Base-by-base conservation (phyloP, 108 stramenopile genomes). In the Thalassiosira profunda region DNA sequence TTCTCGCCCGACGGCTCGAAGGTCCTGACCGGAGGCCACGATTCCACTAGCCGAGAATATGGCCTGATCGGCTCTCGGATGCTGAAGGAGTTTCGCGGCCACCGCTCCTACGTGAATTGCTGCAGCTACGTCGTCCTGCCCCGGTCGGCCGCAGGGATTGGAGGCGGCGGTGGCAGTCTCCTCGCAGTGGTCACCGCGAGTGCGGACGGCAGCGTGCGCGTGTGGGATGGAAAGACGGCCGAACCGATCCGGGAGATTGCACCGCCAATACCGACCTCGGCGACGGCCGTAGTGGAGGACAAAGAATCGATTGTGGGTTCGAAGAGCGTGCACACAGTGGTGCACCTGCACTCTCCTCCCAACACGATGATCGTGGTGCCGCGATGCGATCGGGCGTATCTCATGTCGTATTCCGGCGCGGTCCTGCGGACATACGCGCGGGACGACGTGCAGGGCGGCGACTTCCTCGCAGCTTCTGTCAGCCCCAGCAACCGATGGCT, bases 71-170 rank as follows among this genome's bases (percentile, higher is more conserved):
- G 88, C 6, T 78, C 78, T n/a, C 79, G 80, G 29, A 64, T 88
- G 65, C 44, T 94, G 41, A 87, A 95, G 67, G 90, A 97, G 58
- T 97, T 96, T 73, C 66, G 88, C 20, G 98, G 96, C 11, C 97
- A 96, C 62, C 58, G 59, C 3, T 91, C 93, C 18, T 96, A 88
- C 51, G 90, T 97, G 42, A 93, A 85, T 54, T 62, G 81, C 47
- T 89, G 89, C 61, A 53, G 48, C 20, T 93, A 92, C 58, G 48
- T 76, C 46, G 14, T 81, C 55, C 48, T 60, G 28, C 18, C 41
- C 14, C 42, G 38, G 10, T 42, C 66, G 2, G 35, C 35, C 10
- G 17, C 29, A 1, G 56, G 31, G 3, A 10, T 36, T 37, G 18
- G 14, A 4, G 24, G 37, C 31, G 48, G 62, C 23, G 59, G 68